Conservation (phyloP, 2,329 filamentous ascomycete genomes). For the Penicillium nordicum region DNA sequence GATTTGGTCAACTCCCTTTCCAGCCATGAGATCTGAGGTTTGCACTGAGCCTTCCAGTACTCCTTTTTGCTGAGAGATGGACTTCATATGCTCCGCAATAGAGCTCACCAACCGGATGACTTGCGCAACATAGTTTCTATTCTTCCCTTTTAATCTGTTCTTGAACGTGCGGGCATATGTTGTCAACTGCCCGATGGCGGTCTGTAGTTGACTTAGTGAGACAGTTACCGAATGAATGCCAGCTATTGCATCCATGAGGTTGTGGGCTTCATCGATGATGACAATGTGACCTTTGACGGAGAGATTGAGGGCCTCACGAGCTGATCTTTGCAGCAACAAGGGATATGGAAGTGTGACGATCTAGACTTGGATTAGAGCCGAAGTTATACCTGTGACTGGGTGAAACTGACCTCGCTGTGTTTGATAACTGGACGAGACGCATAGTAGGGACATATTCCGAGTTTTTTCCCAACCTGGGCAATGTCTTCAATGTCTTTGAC, state of each 20-base stretch:
- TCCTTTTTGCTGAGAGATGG: conserved; percentile 41
- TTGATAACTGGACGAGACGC: conserved; percentile 83
- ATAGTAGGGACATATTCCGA: conserved; percentile 91
- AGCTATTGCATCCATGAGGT: conserved; percentile 91
- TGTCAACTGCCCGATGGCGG: conserved; percentile 70
- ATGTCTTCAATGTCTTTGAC: conserved; percentile 94
- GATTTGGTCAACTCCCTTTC: conserved; percentile 90
- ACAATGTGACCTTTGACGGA: conserved; percentile 83
- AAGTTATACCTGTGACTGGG: not conserved
- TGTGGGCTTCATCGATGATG: conserved; percentile 97
- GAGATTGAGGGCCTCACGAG: conserved; percentile 81
- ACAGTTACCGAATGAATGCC: conserved; percentile 80
- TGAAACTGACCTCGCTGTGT: conserved; percentile 61
- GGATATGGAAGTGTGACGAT: conserved; percentile 93
- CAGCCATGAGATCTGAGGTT: conserved; percentile 67
- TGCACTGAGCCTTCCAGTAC: conserved; percentile 65
- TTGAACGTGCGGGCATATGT: conserved; percentile 84
- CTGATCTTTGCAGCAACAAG: conserved; percentile 78
- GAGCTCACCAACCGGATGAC: conserved; percentile 80
- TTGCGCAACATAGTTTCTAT: conserved; percentile 86
- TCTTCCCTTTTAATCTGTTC: conserved; percentile 83
- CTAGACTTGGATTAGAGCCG: conserved; percentile 31
- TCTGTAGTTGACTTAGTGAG: conserved; percentile 66
- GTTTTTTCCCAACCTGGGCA: conserved; percentile 68
- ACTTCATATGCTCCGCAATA: conserved; percentile 65